These are phyloP conservation scores for Hypsizygus ulmarius DNA, from an alignment of 1,284 basidiomycete genomes.

Conservation along the genomic window DNA sequence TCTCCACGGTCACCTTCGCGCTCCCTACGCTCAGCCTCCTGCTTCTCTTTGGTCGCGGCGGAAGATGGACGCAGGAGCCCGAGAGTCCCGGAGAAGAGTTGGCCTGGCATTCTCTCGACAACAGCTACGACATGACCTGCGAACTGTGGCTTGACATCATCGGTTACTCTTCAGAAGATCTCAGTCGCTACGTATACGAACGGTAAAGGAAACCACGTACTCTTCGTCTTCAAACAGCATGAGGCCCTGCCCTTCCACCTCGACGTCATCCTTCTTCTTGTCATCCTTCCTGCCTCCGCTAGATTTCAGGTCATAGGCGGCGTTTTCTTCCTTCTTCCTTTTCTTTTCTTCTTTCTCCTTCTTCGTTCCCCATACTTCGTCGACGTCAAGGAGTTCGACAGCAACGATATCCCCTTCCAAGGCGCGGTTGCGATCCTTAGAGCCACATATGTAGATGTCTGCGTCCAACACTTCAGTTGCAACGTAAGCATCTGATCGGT, in stretches of 20 bases:
- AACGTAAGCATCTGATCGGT: constrained; percentile 98
- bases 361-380: constrained; percentile 98
- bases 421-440: constrained; percentile 98
- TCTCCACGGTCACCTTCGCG: constrained; percentile 90
- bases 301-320: constrained; percentile 82
- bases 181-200: not conserved
- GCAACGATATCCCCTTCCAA: constrained; percentile 99
- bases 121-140: constrained; percentile 98
- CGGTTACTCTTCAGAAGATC: constrained; percentile 71
- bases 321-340: constrained; percentile 98
- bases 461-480: constrained; percentile 98
- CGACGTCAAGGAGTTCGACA: constrained; percentile 95
- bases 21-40: constrained; percentile 95
- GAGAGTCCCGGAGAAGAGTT: constrained; percentile 96
- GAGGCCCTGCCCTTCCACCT: constrained; percentile 97
- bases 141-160: constrained; percentile 93
- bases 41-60: constrained; percentile 98
- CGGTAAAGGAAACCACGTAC: constrained; percentile 41
- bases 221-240: constrained; percentile 98
- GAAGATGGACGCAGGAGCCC: constrained; percentile 95
- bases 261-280: constrained; percentile 99
- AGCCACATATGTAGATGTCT: constrained; percentile 98
- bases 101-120: constrained; percentile 97
- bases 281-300: constrained; percentile 85
- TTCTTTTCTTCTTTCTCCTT: constrained; percentile 99